Conservation (phyloP, 1,284 basidiomycete species). For the Rhodofomes roseus region DNA sequence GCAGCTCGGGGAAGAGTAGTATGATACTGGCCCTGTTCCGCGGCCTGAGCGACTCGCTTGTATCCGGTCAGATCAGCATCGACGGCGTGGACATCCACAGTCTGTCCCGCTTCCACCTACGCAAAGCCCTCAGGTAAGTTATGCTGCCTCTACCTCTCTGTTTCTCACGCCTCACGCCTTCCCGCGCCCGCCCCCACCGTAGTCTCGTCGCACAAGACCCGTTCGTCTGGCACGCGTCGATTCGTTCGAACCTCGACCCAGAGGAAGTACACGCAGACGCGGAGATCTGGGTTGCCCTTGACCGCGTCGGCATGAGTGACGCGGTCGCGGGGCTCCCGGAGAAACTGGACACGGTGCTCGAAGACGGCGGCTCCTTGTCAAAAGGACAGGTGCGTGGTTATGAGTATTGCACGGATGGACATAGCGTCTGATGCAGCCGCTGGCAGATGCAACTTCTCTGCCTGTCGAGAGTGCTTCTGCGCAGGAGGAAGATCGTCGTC, state of each 20-base stretch:
- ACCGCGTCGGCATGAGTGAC: background rate
- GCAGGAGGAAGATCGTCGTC: background rate
- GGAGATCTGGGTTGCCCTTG: background rate
- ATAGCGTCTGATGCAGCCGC: background rate
- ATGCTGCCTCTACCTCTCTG: background rate
- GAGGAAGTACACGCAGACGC: background rate
- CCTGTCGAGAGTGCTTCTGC: background rate
- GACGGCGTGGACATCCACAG: background rate
- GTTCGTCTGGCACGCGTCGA: background rate
- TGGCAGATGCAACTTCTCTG: background rate
- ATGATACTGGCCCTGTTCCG: background rate
- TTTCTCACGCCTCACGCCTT: background rate
- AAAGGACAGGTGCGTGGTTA: background rate
- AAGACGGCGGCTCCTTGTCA: background rate
- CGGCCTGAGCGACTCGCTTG: background rate
- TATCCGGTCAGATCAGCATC: background rate
- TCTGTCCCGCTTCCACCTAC: background rate
- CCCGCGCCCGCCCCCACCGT: background rate
- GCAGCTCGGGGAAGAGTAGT: background rate
- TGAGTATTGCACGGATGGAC: background rate
- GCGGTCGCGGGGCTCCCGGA: background rate
- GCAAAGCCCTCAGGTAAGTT: background rate
- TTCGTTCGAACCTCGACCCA: background rate
- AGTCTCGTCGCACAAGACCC: background rate
- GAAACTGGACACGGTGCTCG: background rate